Evolutionary conservation across 2,329 filamentous ascomycete genomes (phyloP).

Genomic region (Neonectria ditissima): DNA sequence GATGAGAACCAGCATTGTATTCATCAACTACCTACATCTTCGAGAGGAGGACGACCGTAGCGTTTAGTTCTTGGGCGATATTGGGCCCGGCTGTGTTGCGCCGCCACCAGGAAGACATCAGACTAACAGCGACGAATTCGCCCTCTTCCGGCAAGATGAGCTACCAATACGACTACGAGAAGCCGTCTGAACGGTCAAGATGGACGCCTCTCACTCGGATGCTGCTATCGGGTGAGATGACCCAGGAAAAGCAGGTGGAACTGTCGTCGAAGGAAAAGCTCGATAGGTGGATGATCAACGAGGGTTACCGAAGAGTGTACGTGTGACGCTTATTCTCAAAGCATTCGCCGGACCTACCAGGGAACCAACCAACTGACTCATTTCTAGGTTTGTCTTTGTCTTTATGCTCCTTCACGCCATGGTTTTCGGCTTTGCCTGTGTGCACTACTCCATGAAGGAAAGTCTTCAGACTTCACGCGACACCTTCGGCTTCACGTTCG

Average conservation of each 20-base stretch:
- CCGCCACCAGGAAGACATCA: not conserved
- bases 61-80: not conserved
- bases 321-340: constrained; percentile 48
- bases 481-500: constrained; percentile 80
- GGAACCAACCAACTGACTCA: constrained; percentile 26
- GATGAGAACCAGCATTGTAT: not conserved
- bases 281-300: constrained; percentile 90
- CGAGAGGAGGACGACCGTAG: not conserved
- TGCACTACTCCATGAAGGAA: constrained; percentile 84
- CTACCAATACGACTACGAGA: constrained; percentile 47
- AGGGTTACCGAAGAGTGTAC: constrained; percentile 83
- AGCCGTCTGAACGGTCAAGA: constrained; percentile 77
- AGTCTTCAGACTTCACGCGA: constrained; percentile 74
- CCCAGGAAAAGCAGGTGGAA: constrained; percentile 76
- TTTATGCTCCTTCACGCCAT: constrained; percentile 80
- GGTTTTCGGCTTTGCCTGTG: constrained; percentile 83
- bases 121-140: constrained; percentile 8
- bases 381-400: constrained; percentile 77
- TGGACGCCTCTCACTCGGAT: constrained; percentile 86
- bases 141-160: constrained; percentile 39
- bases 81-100: constrained; percentile 1
- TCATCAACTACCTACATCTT: not conserved
- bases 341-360: not conserved
- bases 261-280: constrained; percentile 78
- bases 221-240: constrained; percentile 86